Base-by-base conservation (phyloP, 768 basidiomycete species). In the Tremella mesenterica region DNA sequence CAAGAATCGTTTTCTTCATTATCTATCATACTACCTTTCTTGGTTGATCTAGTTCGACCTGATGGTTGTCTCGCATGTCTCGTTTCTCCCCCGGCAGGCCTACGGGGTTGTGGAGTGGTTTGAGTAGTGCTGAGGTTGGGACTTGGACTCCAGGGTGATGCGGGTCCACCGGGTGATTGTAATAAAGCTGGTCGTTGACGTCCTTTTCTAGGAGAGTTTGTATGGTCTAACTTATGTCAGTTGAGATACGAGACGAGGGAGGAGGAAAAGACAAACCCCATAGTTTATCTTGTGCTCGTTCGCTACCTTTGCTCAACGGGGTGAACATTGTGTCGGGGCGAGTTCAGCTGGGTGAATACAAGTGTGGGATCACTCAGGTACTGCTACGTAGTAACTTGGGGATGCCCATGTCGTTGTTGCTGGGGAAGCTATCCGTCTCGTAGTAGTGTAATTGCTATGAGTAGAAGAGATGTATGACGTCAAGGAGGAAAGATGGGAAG, bases 311-410 rank as follows among this genome's bases (percentile, higher is more conserved):
- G 10, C 61, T 65, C 13, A 72, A 53, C n/a, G 70, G 70, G 18
- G 68, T 70, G 58, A 72, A 72, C 70, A 72, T 72, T 26, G 12
- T 14, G n/a, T n/a, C n/a, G n/a, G n/a, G n/a, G n/a, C n/a, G n/a
- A n/a, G n/a, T n/a, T n/a, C n/a, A n/a, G n/a, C n/a, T n/a, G n/a
- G n/a, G n/a, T n/a, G n/a, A n/a, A n/a, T n/a, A n/a, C n/a, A n/a
- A n/a, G n/a, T n/a, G n/a, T n/a, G n/a, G n/a, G n/a, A n/a, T n/a
- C n/a, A n/a, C n/a, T n/a, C n/a, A n/a, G n/a, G n/a, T n/a, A n/a
- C n/a, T n/a, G n/a, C n/a, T n/a, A n/a, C n/a, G n/a, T n/a, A n/a
- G n/a, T n/a, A n/a, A n/a, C n/a, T n/a, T n/a, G n/a, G n/a, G n/a
- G n/a, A n/a, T n/a, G n/a, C n/a, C n/a, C n/a, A n/a, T n/a, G n/a